phyloP scores from a whole-genome alignment of 1,284 basidiomycete species.

The Cutaneotrichosporon mucoides region DNA sequence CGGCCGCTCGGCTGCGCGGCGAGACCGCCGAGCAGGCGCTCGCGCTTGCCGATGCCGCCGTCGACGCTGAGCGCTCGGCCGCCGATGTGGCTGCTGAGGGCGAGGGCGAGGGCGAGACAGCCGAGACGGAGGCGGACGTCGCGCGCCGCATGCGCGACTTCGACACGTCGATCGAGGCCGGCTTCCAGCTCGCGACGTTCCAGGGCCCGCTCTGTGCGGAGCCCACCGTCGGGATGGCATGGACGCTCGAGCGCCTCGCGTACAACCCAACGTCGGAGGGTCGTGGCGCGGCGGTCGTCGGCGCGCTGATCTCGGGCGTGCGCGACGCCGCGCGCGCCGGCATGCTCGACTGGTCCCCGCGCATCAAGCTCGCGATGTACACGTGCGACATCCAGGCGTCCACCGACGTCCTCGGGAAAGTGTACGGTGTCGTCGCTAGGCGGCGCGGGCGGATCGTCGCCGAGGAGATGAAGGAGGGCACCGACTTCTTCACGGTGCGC shows the following conservation, averaged over 20 bases:
- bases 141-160: constrained; percentile 57
- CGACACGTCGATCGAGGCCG: constrained; percentile 79
- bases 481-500: constrained; percentile 86
- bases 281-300: constrained; percentile 69
- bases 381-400: constrained; percentile 96
- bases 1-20: constrained; percentile 40
- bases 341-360: constrained; percentile 93
- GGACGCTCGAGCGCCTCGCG: constrained; percentile 73
- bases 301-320: constrained; percentile 81
- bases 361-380: constrained; percentile 97
- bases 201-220: constrained; percentile 94
- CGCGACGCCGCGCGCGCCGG: constrained; percentile 85
- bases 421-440: constrained; percentile 90
- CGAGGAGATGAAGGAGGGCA: constrained; percentile 99
- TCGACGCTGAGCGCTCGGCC: constrained; percentile 16
- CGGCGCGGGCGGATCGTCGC: constrained; percentile 86
- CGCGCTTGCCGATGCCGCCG: constrained; percentile 28
- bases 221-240: constrained; percentile 89
- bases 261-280: constrained; percentile 55
- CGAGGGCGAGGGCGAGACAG: constrained; percentile 18
- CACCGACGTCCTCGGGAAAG: constrained; percentile 87
- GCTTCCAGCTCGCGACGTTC: constrained; percentile 90
- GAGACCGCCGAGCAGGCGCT: constrained; percentile 44
- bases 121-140: constrained; percentile 25
- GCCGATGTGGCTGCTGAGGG: constrained; percentile 24